Evolutionary conservation across 441 rosid genomes (phyloP), one percentile per base, ranked within the genome.

Genomic region (Isatis lusitanica): DNA sequence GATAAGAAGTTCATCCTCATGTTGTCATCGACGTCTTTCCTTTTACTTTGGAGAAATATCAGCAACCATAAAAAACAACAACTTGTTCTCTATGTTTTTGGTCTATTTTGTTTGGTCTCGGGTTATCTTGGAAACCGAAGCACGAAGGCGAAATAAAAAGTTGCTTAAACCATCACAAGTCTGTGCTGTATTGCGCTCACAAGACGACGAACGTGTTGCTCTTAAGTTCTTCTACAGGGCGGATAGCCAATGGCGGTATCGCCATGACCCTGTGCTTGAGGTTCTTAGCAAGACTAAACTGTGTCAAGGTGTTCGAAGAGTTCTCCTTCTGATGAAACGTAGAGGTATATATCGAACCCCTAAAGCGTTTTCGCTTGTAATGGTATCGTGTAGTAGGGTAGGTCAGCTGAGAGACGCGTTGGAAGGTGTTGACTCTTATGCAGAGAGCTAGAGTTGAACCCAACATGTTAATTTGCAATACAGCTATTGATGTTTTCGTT

Each of bases 301-400:
- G 72, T 92, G 96, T 75, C 95, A 87, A 71, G 97, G 95, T 68
- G 89, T 97, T 44, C 81, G 84, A 80, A 79, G 93, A 70, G 85
- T 94, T 63, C 87, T 94, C 50, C 67, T 88, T 78, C 83, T 92
- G 42, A 92, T 94, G 94, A 75, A 53, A 50, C 88, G 89, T 6
- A 79, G 97, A 73, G 84, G 90, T 64, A 83, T 92, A 39, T 38
- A 76, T 38, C 77, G 89, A 57, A 79, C 47, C 2, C 85, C 94
- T 50, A 83, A 86, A 77, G 92, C 86, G 16, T 90, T 88, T 82
- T 79, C 91, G 44, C 73, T 75, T 76, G 74, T 90, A 26, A 90
- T 94, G 97, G 87, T 89, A 59, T 84, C 98, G 0, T 92, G 87
- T 76, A 90, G 98, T 78, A 86, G 98, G 67, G 96, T 94, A 10